Percentiles rank a stretch among this genome's conserved stretches.
phyloP scores from a whole-genome alignment of 495 filamentous ascomycete species.

The Neurospora tetrasperma region DNA sequence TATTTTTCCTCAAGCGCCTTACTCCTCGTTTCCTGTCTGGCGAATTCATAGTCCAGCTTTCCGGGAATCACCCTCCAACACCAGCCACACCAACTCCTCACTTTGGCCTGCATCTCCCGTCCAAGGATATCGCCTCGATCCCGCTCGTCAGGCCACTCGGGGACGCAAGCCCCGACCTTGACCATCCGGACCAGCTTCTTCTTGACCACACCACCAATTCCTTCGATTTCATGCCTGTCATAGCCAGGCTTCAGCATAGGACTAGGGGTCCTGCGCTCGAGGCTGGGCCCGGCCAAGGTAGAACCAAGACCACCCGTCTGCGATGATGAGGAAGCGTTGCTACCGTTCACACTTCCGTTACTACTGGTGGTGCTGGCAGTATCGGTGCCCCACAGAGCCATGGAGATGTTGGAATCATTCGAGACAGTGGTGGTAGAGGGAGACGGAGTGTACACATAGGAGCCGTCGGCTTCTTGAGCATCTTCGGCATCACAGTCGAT shows the following conservation, averaged over 20 bases:
- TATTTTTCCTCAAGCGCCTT: constrained; percentile 5
- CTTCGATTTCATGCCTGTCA: constrained; percentile 73
- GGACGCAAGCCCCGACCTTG: constrained; percentile 68
- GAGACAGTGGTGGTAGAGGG: background rate
- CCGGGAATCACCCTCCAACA: constrained; percentile 49
- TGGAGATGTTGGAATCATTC: constrained; percentile 1
- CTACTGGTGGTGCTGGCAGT: constrained; percentile 1
- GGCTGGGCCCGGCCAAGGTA: constrained; percentile 5
- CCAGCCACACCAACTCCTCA: constrained; percentile 59
- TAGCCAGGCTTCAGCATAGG: constrained; percentile 53
- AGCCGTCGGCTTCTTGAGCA: constrained; percentile 25
- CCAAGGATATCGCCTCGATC: constrained; percentile 43
- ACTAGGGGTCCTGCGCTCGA: constrained; percentile 26
- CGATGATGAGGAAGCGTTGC: background rate
- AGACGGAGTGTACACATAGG: constrained; percentile 2
- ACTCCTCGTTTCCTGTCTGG: constrained; percentile 2
- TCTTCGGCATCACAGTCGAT: constrained; percentile 68
- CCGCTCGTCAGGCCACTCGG: constrained; percentile 71
- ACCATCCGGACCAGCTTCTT: constrained; percentile 68
- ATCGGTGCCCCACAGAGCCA: constrained; percentile 1
- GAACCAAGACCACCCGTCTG: background rate
- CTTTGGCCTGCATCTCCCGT: constrained; percentile 43
- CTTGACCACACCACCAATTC: constrained; percentile 76
- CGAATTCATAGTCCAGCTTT: constrained; percentile 23
- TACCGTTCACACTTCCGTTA: background rate